A percentile compares a stretch with the other conserved stretches of the same genome.
Evolutionary conservation across 2,329 filamentous ascomycete genomes (phyloP).

Genomic region (Paecilomyces variotii): DNA sequence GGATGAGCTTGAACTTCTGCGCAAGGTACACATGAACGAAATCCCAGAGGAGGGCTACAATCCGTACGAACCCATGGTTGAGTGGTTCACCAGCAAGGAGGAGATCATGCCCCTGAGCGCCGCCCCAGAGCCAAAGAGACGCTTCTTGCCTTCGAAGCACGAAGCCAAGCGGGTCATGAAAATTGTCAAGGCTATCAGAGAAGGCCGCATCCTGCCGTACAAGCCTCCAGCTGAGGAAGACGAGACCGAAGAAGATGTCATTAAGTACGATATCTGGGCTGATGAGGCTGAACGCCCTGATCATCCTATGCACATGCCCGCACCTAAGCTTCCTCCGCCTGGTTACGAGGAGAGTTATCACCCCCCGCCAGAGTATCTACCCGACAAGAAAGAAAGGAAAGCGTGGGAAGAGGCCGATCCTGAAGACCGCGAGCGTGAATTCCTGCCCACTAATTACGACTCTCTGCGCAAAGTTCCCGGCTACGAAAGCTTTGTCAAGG

Average conservation of each 20-base stretch:
- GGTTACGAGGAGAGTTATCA: conserved; percentile 96
- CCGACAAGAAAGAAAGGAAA: conserved; percentile 72
- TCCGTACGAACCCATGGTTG: conserved; percentile 86
- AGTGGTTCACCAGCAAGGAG: conserved; percentile 84
- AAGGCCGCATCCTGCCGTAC: conserved; percentile 89
- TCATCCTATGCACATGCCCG: conserved; percentile 89
- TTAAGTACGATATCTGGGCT: conserved; percentile 87
- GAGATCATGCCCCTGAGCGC: conserved; percentile 94
- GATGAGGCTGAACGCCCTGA: conserved; percentile 76
- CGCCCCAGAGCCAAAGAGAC: conserved; percentile 89
- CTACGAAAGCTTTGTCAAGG: conserved; percentile 84
- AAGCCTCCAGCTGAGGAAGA: conserved; percentile 67
- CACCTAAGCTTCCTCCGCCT: conserved; percentile 85
- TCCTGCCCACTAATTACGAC: conserved; percentile 72
- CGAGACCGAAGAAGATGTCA: conserved; percentile 62
- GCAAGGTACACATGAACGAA: conserved; percentile 82
- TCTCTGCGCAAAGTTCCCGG: conserved; percentile 86
- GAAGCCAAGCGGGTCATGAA: conserved; percentile 96
- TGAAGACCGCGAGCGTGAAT: conserved; percentile 86
- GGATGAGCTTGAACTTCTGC: conserved; percentile 82
- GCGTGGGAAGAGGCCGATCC: conserved; percentile 80
- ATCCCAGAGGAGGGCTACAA: conserved; percentile 82
- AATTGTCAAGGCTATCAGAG: conserved; percentile 87
- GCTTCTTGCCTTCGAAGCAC: conserved; percentile 94
- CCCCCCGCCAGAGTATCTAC: conserved; percentile 88